phyloP scores from a whole-genome alignment of 2,329 filamentous ascomycete species.

The Paracoccidioides lutzii region DNA sequence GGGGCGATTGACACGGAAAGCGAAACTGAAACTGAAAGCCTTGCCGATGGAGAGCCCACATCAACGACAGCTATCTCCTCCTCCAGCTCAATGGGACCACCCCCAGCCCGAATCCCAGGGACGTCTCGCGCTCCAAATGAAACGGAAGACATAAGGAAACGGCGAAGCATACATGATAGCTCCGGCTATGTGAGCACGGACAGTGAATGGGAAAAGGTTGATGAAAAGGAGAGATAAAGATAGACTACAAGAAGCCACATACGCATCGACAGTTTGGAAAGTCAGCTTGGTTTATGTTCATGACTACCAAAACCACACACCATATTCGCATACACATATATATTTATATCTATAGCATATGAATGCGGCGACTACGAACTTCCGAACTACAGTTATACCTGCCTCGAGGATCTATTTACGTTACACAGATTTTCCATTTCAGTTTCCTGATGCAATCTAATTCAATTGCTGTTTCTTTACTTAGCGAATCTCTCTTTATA shows the following conservation, averaged over 20 bases:
- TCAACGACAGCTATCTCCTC: slow-evolving; percentile 7
- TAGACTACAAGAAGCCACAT: background rate
- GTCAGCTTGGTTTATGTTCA: background rate
- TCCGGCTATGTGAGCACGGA: slow-evolving; percentile 63
- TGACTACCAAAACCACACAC: background rate
- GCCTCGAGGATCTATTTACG: background rate
- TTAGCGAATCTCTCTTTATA: background rate
- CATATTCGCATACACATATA: background rate
- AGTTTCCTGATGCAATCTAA: background rate
- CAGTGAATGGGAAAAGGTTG: slow-evolving; percentile 96
- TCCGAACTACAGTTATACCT: background rate
- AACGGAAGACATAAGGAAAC: slow-evolving; percentile 31
- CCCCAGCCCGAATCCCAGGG: background rate
- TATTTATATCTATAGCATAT: background rate
- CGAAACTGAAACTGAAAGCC: slow-evolving; percentile 32
- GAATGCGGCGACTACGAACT: background rate
- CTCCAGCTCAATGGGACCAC: slow-evolving; percentile 4
- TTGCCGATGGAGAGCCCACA: slow-evolving; percentile 13
- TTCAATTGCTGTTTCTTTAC: background rate
- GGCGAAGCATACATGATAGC: slow-evolving; percentile 34
- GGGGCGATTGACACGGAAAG: slow-evolving; percentile 29
- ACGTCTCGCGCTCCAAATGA: slow-evolving; percentile 4
- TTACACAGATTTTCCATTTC: background rate
- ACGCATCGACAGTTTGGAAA: background rate
- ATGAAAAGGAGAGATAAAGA: slow-evolving; percentile 45